Evolutionary conservation across 257 asterid genomes (phyloP), one percentile per base, ranked within the genome.

Genomic region (Pogostemon cablin): DNA sequence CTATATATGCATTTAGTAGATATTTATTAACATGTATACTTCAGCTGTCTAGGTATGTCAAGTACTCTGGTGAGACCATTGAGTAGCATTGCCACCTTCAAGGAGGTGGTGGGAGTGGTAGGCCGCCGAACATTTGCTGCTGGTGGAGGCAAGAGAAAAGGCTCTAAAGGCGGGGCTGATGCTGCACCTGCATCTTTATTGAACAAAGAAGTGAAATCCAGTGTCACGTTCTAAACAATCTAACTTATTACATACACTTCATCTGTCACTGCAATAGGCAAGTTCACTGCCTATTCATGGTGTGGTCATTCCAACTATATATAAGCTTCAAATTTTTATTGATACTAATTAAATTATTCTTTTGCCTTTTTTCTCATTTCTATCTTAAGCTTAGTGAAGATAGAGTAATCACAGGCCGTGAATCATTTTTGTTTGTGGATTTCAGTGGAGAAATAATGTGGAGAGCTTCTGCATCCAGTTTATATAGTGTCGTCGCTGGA

Each of bases 251-350:
- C 68, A 54, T 38, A 62, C 62, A 53, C 52, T 57, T 47, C 44
- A 34, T 67, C 74, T 62, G 38, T 44, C 57, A 44, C 68, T 67
- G 47, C 41, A 47, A 40, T 62, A 92, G 98, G 97, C 97, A 17
- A 83, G 69, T 74, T 86, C 88, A 9, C 78, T 86, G 75, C 96
- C 90, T 73, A 97, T 93, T 70, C 97, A 91, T 62, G 97, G 98
- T 53, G 98, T 91, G 83, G 98, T 97, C 75, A 93, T 93, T 73
- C 97, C 98, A 10, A 91, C 97, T 17, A 84, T 77, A 95, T n/a
- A n/a, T n/a, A n/a, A n/a, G n/a, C n/a, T n/a, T n/a, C n/a, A n/a
- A n/a, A n/a, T n/a, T n/a, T n/a, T n/a, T n/a, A n/a, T n/a, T n/a
- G n/a, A n/a, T n/a, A n/a, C n/a, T n/a, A n/a, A n/a, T n/a, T n/a